Evolutionary conservation across 192 early-diverging fungal genomes (phyloP), one percentile per base, ranked within the genome.

Genomic region (Tieghemiomyces parasiticus): DNA sequence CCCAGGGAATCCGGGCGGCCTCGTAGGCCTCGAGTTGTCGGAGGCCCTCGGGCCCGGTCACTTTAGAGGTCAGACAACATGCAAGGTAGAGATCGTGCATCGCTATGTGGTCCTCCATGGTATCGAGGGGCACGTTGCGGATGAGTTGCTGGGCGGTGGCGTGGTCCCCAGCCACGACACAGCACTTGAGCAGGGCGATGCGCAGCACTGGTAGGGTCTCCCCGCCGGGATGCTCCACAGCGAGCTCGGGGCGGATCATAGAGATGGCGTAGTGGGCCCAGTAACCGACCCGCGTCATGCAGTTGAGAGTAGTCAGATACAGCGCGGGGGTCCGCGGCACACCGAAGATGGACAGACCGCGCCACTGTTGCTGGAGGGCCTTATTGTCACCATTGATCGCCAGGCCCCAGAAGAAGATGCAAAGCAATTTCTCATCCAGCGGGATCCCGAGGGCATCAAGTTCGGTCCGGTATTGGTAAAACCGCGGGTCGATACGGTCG

Each of bases 401-500:
- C 31, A 56, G 33, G 31, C 54, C 54, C 28, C 32, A 56, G 3
- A 56, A 9, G 14, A 33, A 56, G 19, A 56, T 35, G 1, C 9
- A 10, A 26, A 56, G 1, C 12, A 31, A 33, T 20, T 20, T 8
- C 13, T 56, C 54, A 29, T 56, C 54, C 32, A 56, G 32, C 1
- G 54, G 54, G 31, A 56, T 35, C 16, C 24, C 34, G 29, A 14
- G 28, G 30, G 30, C 34, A n/a, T 56, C 54, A 20, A 56, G 4
- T n/a, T 33, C 31, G 54, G 30, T 31, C 54, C 34, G 29, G 34
- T 56, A 56, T 29, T 20, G 54, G 31, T 56, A 56, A 31, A 56
- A 56, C 16, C 54, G 54, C 1, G 32, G 54, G 54, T 56, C 54
- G 32, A 56, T 56, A 26, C 34, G 10, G 54, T 34, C 32, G 24